These are phyloP conservation scores for Diaporthe caulivora DNA, from an alignment of 2,329 filamentous ascomycete genomes.

Conservation along the genomic window DNA sequence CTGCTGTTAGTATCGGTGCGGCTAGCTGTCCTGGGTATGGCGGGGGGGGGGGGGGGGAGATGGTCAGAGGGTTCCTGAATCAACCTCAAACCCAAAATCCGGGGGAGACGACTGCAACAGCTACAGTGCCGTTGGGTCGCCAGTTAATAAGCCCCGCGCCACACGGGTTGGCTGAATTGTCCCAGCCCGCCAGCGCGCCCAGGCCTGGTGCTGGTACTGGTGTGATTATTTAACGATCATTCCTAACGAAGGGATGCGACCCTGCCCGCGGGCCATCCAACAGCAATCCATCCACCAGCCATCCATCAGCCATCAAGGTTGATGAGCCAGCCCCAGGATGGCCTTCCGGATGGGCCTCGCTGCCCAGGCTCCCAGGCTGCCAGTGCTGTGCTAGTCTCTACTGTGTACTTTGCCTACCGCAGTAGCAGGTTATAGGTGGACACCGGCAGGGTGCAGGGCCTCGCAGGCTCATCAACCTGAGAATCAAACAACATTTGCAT, in stretches of 20 bases:
- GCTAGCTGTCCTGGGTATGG: slow-evolving; percentile 25
- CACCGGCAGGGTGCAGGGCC: slow-evolving; percentile 29
- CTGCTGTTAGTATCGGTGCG: slow-evolving; percentile 21
- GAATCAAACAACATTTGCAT: slow-evolving; percentile 27
- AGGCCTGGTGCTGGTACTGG: background rate
- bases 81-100: slow-evolving; percentile 29
- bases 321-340: slow-evolving; percentile 12
- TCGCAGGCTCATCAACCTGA: slow-evolving; percentile 31
- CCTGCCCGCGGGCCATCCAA: slow-evolving; percentile 5
- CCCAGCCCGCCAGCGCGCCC: background rate
- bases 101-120: slow-evolving; percentile 29
- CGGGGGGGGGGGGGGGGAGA: background rate
- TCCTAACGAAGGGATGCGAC: background rate
- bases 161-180: slow-evolving; percentile 23
- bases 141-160: slow-evolving; percentile 14
- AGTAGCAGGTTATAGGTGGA: slow-evolving; percentile 6
- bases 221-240: slow-evolving; percentile 30
- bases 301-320: background rate
- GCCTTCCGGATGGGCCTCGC: slow-evolving; percentile 14
- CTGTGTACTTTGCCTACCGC: background rate
- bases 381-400: background rate
- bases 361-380: slow-evolving; percentile 14
- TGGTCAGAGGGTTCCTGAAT: slow-evolving; percentile 13
- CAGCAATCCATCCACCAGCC: slow-evolving; percentile 7
- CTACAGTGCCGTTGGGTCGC: slow-evolving; percentile 22